These are phyloP conservation scores for Calonectria naviculata DNA, from an alignment of 2,329 filamentous ascomycete genomes.

Conservation along the genomic window DNA sequence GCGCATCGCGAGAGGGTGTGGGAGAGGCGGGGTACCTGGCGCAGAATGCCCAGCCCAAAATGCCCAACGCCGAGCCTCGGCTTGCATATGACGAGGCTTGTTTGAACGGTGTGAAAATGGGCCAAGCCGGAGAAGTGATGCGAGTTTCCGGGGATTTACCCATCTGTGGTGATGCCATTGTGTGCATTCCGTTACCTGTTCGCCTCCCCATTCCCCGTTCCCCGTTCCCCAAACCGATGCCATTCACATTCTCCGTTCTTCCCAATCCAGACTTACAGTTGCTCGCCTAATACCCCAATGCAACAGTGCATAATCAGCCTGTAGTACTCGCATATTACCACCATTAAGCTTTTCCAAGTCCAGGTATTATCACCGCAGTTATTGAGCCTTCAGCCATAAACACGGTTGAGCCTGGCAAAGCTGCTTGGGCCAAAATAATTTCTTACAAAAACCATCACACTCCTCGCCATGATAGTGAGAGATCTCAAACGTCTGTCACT, in stretches of 20 bases:
- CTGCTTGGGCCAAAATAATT: background rate
- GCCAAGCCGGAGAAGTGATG: background rate
- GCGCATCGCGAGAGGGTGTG: background rate
- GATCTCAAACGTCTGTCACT: conserved; percentile 47
- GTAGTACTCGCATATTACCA: background rate
- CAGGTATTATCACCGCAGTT: background rate
- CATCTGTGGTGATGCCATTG: background rate
- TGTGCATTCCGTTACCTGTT: background rate
- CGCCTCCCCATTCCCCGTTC: too few relatives aligned
- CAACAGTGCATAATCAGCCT: background rate
- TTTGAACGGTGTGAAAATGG: conserved; percentile 16
- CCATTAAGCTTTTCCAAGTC: background rate
- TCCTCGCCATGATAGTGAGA: conserved; percentile 45
- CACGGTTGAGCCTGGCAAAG: background rate
- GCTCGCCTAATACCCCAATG: background rate
- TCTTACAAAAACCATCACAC: background rate
- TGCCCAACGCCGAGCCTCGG: conserved; percentile 31
- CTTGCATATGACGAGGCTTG: conserved; percentile 39
- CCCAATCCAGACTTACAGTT: background rate
- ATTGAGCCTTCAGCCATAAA: too few relatives aligned
- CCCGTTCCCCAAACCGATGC: background rate
- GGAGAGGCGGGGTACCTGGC: conserved; percentile 21
- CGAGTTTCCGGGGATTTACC: background rate
- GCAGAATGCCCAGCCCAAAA: too few relatives aligned
- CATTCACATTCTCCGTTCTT: background rate